These are phyloP conservation scores for Ophiocordyceps sinensis DNA, from an alignment of 2,329 filamentous ascomycete species.

Conservation along the genomic window DNA sequence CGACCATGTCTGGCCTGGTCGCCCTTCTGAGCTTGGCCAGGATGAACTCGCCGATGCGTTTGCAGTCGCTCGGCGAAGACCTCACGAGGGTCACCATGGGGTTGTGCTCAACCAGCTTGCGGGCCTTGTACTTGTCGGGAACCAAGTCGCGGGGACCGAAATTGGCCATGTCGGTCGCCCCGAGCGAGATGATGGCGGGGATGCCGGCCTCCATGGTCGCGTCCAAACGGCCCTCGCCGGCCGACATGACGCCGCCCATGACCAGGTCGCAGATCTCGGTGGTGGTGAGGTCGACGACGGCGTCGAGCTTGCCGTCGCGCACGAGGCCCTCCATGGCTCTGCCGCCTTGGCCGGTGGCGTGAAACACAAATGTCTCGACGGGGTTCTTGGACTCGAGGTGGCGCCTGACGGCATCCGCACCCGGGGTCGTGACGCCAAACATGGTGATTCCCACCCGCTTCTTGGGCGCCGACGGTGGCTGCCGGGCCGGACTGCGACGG, in stretches of 20 bases:
- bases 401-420: constrained; percentile 38
- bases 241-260: constrained; percentile 47
- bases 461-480: constrained; percentile 10
- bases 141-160: constrained; percentile 43
- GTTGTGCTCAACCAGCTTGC: constrained; percentile 50
- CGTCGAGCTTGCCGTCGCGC: constrained; percentile 42
- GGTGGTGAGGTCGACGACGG: constrained; percentile 56
- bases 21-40: constrained; percentile 32
- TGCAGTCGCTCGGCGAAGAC: constrained; percentile 42
- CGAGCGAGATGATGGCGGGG: constrained; percentile 35
- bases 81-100: constrained; percentile 51
- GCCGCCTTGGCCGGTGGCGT: constrained; percentile 55
- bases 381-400: constrained; percentile 29
- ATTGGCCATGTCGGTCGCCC: constrained; percentile 47
- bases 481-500: background rate
- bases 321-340: constrained; percentile 54
- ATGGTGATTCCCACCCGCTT: constrained; percentile 51
- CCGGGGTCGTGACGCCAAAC: constrained; percentile 61
- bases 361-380: constrained; percentile 51
- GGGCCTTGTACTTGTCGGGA: constrained; percentile 34
- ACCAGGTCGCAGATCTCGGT: constrained; percentile 53
- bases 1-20: constrained; percentile 23
- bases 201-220: constrained; percentile 42
- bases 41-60: constrained; percentile 39
- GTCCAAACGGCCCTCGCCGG: constrained; percentile 39